Percentiles rank a stretch among this genome's conserved stretches.
Conservation (phyloP, 2,329 filamentous ascomycete genomes). For the Diaporthe destruens region DNA sequence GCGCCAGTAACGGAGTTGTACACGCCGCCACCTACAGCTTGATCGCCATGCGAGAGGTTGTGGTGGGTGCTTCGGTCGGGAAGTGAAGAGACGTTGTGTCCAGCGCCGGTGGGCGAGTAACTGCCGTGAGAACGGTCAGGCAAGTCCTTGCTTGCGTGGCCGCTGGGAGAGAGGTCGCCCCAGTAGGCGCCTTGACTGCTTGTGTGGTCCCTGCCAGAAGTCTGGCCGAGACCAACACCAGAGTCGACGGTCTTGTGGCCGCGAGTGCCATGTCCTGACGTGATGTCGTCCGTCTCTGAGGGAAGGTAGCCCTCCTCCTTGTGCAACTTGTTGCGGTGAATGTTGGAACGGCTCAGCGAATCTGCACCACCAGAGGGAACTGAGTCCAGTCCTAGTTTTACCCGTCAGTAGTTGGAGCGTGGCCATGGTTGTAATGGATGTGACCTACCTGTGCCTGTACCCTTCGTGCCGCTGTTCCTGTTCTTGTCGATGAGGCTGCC, state of each 20-base stretch:
- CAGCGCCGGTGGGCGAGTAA: not conserved
- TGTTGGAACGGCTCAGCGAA: slow-evolving; percentile 10
- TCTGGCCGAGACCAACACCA: slow-evolving; percentile 26
- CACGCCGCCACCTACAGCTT: slow-evolving; percentile 32
- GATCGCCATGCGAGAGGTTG: slow-evolving; percentile 12
- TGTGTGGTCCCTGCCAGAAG: slow-evolving; percentile 7
- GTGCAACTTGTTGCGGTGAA: slow-evolving; percentile 40
- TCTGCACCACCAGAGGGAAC: not conserved
- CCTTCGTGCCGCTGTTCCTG: slow-evolving; percentile 8
- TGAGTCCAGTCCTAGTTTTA: not conserved
- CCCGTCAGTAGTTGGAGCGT: not conserved
- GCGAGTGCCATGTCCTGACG: not conserved
- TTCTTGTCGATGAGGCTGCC: slow-evolving; percentile 33
- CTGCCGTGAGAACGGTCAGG: slow-evolving; percentile 12
- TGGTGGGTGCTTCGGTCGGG: slow-evolving; percentile 2
- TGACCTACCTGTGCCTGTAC: slow-evolving; percentile 13
- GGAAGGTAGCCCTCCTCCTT: slow-evolving; percentile 39
- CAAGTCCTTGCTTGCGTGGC: slow-evolving; percentile 24
- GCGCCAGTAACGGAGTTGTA: slow-evolving; percentile 34
- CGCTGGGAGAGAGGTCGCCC: slow-evolving; percentile 36
- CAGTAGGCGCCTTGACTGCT: slow-evolving; percentile 34
- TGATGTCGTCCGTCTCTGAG: slow-evolving; percentile 6
- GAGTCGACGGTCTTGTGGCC: slow-evolving; percentile 25
- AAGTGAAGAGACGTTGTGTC: not conserved
- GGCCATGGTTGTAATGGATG: not conserved